Base-by-base conservation (phyloP, 1,284 basidiomycete species). In the Bjerkandera adusta region DNA sequence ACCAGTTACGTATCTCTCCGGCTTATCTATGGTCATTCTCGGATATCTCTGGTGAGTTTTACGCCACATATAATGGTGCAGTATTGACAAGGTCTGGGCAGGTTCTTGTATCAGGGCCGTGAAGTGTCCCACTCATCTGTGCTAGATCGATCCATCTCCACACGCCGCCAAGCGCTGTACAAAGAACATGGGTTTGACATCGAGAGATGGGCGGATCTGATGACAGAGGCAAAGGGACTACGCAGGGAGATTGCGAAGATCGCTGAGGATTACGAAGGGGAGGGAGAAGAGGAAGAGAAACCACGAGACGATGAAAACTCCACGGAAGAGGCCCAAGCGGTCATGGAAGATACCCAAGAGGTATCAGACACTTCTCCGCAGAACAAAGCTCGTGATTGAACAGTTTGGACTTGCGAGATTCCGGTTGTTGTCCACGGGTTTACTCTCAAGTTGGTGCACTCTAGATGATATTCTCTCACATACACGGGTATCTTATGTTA, bases 81-180 rank as follows among this genome's bases (percentile, higher is more conserved):
- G n/a, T n/a, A 36, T 35, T 6, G 36, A 25, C 37, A n/a, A 24
- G 15, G 16, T 35, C 10, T 27, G 4, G 54, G 25, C 53, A 75
- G 73, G 76, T 80, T 80, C 59, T 65, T 80, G 2, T 81, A 82
- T 60, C 80, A 80, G 63, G 81, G 82, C 18, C 74, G 81, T 13
- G 82, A 86, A 65, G 81, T 86, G 0, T 83, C 81, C 0, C 85
- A 85, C 56, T 75, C 80, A 3, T 81, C 82, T 25, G 69, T 85
- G 1, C 68, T 86, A 15, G 69, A 64, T 55, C 62, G 70, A 10
- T 83, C 78, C 3, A 73, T 85, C 25, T 79, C 78, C 2, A 66
- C 79, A 5, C 70, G 82, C 1, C 76, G 80, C 30, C 69, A 79
- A 41, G 68, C 71, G 10, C 62, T 85, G 27, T 85, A 85, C 61